These are phyloP conservation scores for Silene coronaria DNA, from an alignment of 179 eudicot genomes.

Conservation along the genomic window DNA sequence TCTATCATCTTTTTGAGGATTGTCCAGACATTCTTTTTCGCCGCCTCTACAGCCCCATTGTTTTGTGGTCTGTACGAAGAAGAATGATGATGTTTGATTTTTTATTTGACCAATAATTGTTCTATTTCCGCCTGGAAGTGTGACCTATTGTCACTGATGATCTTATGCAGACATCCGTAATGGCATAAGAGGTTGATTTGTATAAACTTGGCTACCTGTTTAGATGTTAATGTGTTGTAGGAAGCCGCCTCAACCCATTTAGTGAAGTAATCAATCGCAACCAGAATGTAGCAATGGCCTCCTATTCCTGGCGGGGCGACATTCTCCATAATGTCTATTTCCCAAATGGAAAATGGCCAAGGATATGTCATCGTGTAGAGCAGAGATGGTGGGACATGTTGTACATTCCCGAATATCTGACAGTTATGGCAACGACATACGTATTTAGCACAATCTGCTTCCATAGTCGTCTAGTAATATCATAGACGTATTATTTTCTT, in stretches of 20 bases:
- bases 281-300: background rate
- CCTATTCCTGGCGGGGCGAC: background rate
- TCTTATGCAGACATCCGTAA: background rate
- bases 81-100: background rate
- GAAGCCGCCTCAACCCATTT: background rate
- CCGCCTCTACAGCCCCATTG: background rate
- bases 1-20: background rate
- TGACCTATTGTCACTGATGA: background rate
- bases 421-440: background rate
- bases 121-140: no score
- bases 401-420: background rate
- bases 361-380: background rate
- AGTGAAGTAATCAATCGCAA: background rate
- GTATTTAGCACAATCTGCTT: background rate
- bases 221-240: background rate
- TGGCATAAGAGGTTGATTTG: no score
- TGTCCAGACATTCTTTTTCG: background rate
- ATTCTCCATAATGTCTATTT: background rate
- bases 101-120: background rate
- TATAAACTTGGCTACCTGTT: no score
- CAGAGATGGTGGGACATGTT: background rate
- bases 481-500: no score
- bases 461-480: background rate
- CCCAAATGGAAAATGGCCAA: no score
- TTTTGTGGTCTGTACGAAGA: background rate